phyloP scores from a whole-genome alignment of 1,284 basidiomycete genomes.

The Dichomitus squalens region DNA sequence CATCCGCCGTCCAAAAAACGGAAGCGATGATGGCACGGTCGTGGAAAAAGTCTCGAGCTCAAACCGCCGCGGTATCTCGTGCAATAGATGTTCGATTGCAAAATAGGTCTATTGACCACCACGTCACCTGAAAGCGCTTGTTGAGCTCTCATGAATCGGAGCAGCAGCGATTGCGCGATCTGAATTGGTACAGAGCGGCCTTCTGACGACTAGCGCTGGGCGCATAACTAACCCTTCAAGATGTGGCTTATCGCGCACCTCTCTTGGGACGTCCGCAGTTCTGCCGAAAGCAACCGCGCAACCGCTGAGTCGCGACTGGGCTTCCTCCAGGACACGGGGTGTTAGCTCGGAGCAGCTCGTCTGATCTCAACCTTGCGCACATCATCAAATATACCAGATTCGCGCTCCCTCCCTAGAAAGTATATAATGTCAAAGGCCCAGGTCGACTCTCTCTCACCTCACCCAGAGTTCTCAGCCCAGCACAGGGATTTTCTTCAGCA shows the following conservation, averaged over 20 bases:
- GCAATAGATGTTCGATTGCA: neutral
- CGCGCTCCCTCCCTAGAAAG: slow-evolving; percentile 14
- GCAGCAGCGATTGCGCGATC: neutral
- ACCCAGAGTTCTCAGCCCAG: slow-evolving; percentile 6
- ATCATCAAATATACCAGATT: slow-evolving; percentile 12
- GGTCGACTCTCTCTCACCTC: slow-evolving; percentile 10
- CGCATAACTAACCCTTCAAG: neutral
- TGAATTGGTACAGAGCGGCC: neutral
- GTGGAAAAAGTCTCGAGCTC: too few relatives aligned
- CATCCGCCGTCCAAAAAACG: too few relatives aligned
- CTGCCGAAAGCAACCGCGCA: slow-evolving; percentile 28
- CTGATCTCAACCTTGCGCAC: slow-evolving; percentile 23
- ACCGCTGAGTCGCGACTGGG: slow-evolving; percentile 6
- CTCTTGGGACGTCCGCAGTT: slow-evolving; percentile 26
- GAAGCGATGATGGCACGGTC: too few relatives aligned
- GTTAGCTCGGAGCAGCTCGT: slow-evolving; percentile 26
- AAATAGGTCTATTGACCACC: too few relatives aligned
- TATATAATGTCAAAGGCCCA: slow-evolving; percentile 19
- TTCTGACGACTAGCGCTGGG: neutral
- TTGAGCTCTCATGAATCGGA: neutral
- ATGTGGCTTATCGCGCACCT: slow-evolving; percentile 24
- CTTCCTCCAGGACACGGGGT: slow-evolving; percentile 27
- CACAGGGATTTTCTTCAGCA: neutral
- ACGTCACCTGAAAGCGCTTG: neutral
- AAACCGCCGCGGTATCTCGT: neutral